Evolutionary conservation across 192 early-diverging fungal species (phyloP).

Genomic region (Linnemannia elongata): DNA sequence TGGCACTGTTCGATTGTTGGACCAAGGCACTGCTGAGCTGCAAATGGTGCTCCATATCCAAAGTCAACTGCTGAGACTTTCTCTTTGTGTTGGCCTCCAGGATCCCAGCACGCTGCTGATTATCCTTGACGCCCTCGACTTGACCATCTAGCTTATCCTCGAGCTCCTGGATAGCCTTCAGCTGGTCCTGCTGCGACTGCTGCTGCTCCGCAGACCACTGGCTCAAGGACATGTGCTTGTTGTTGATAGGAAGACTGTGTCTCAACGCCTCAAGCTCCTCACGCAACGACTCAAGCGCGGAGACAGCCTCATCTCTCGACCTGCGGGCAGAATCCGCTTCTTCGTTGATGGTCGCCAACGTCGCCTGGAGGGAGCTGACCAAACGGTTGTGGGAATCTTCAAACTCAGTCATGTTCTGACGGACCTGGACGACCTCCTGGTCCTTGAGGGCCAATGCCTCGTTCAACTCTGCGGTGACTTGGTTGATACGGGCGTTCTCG

Average conservation of each 20-base stretch:
- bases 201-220: constrained; percentile 54
- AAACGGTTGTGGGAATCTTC: constrained; percentile 53
- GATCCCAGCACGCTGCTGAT: constrained; percentile 42
- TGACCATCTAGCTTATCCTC: constrained; percentile 48
- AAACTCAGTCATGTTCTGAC: constrained; percentile 56
- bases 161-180: constrained; percentile 41
- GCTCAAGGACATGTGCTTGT: constrained; percentile 52
- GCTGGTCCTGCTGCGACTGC: constrained; percentile 48
- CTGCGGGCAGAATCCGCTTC: constrained; percentile 52
- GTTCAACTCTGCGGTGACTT: constrained; percentile 51
- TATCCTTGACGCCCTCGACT: constrained; percentile 53
- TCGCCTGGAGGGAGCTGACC: constrained; percentile 47
- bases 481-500: constrained; percentile 53
- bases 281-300: constrained; percentile 33
- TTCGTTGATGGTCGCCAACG: constrained; percentile 50
- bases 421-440: constrained; percentile 53
- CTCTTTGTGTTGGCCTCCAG: constrained; percentile 50
- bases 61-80: constrained; percentile 44
- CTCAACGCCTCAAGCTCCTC: constrained; percentile 52
- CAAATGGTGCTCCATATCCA: constrained; percentile 51
- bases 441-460: constrained; percentile 53
- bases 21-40: constrained; percentile 50
- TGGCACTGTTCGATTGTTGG: not conserved
- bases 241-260: constrained; percentile 49
- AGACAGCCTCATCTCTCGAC: constrained; percentile 52